A percentile compares a stretch with the other conserved stretches of the same genome.
phyloP scores from a whole-genome alignment of 179 eudicot genomes.

The Corrigiola litoralis region DNA sequence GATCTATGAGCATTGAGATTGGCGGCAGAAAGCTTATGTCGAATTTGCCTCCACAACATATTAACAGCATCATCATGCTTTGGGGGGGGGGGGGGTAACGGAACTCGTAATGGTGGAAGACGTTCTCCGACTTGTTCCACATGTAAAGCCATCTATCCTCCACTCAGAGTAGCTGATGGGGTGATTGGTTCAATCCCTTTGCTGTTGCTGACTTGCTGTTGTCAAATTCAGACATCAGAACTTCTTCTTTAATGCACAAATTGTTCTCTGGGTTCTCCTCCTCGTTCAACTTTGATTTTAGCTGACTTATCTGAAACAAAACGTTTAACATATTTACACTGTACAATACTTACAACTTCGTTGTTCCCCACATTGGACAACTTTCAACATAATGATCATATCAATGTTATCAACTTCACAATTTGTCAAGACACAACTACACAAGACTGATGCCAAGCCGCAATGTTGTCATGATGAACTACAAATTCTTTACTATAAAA shows the following conservation, averaged over 20 bases:
- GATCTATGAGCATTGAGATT: constrained; percentile 68
- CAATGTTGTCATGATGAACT: no score
- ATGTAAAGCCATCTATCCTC: constrained; percentile 55
- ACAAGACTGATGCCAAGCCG: no score
- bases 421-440: no score
- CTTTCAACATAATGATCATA: no score
- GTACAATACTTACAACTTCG: neutral
- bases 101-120: constrained; percentile 75
- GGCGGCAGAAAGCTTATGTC: constrained; percentile 60
- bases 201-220: constrained; percentile 13
- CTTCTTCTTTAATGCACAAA: constrained; percentile 33
- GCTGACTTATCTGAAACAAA: constrained; percentile 47
- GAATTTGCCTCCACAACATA: constrained; percentile 90
- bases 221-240: constrained; percentile 27
- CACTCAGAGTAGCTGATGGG: constrained; percentile 11
- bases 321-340: neutral
- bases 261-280: constrained; percentile 37
- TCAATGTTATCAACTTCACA: no score
- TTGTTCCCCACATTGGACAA: neutral
- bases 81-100: constrained; percentile 83
- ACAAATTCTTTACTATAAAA: no score
- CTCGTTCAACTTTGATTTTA: constrained; percentile 53
- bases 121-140: constrained; percentile 62
- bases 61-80: constrained; percentile 69
- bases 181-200: constrained; percentile 21